Conservation (phyloP, 441 rosid species). For the Cnidoscolus chayamansa region DNA sequence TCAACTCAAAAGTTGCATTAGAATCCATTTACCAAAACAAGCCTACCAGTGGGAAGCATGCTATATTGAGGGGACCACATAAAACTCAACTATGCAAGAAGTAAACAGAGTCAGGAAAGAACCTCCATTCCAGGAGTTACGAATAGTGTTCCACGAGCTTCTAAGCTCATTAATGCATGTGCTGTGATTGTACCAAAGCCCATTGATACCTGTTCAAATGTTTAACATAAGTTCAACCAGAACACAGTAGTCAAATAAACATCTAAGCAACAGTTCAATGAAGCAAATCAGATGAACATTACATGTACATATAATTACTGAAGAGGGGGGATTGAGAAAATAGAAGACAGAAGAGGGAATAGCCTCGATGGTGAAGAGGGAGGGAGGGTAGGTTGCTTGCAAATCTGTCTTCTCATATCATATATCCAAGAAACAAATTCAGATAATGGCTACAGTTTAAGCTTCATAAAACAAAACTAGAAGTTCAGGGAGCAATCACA, state of each 20-base stretch:
- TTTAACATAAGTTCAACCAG: constrained; percentile 17
- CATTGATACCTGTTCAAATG: constrained; percentile 75
- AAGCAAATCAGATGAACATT: not conserved
- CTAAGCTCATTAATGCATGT: constrained; percentile 83
- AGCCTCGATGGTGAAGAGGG: too few relatives aligned
- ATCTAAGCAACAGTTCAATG: constrained; percentile 2
- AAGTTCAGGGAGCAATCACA: not conserved
- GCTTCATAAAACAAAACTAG: not conserved
- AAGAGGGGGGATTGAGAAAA: not conserved
- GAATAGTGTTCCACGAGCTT: constrained; percentile 89
- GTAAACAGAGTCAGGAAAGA: constrained; percentile 10
- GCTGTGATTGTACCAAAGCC: constrained; percentile 80
- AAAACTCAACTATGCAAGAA: not conserved
- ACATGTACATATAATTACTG: not conserved
- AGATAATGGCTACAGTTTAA: not conserved
- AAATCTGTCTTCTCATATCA: not conserved
- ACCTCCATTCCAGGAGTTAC: constrained; percentile 88
- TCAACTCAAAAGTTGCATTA: not conserved
- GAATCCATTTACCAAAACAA: not conserved
- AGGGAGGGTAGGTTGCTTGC: not conserved
- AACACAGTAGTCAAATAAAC: not conserved
- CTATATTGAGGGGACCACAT: not conserved
- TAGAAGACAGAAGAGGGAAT: not conserved
- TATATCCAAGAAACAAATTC: not conserved
- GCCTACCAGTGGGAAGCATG: constrained; percentile 3